Conservation (phyloP, 176 grass and related monocot genomes). For the Ananas comosus region DNA sequence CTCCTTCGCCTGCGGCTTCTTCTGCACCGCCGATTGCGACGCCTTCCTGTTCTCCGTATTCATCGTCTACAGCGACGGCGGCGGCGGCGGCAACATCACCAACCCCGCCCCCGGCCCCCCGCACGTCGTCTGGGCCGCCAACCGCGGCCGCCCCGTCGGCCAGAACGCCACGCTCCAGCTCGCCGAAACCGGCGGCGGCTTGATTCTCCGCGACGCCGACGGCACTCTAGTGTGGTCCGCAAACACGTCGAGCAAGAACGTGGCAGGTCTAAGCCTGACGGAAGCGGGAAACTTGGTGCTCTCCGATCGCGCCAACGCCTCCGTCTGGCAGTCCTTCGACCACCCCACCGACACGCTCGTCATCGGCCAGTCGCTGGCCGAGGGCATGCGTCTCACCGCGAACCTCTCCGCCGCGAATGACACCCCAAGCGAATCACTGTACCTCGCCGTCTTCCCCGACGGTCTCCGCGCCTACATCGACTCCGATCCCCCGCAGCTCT, state of each 20-base stretch:
- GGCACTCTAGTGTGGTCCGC: constrained; percentile 38
- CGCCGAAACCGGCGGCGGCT: constrained; percentile 29
- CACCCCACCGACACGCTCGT: constrained; percentile 45
- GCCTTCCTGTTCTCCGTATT: constrained; percentile 42
- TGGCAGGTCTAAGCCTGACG: constrained; percentile 37
- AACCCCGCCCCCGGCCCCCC: not conserved
- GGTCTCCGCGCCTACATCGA: constrained; percentile 35
- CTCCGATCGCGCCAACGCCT: constrained; percentile 28
- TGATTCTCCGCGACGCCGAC: constrained; percentile 35
- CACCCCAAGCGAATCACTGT: too few relatives aligned
- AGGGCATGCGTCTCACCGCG: constrained; percentile 42
- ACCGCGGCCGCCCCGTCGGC: constrained; percentile 24
- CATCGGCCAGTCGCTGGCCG: constrained; percentile 40
- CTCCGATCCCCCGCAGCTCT: constrained; percentile 24
- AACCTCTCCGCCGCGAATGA: constrained; percentile 17
- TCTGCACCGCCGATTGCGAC: constrained; percentile 36
- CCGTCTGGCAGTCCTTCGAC: constrained; percentile 48
- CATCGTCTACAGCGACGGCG: constrained; percentile 19
- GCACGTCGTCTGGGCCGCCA: constrained; percentile 48
- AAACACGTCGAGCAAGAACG: constrained; percentile 18
- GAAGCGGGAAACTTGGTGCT: constrained; percentile 51
- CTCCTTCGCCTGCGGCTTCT: constrained; percentile 38
- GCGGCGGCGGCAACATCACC: not conserved
- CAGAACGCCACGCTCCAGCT: constrained; percentile 41
- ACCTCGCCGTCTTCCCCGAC: constrained; percentile 32